Evolutionary conservation across 805 yeast genomes (phyloP), one percentile per base, ranked within the genome.

Genomic region (Yarrowia porcina): DNA sequence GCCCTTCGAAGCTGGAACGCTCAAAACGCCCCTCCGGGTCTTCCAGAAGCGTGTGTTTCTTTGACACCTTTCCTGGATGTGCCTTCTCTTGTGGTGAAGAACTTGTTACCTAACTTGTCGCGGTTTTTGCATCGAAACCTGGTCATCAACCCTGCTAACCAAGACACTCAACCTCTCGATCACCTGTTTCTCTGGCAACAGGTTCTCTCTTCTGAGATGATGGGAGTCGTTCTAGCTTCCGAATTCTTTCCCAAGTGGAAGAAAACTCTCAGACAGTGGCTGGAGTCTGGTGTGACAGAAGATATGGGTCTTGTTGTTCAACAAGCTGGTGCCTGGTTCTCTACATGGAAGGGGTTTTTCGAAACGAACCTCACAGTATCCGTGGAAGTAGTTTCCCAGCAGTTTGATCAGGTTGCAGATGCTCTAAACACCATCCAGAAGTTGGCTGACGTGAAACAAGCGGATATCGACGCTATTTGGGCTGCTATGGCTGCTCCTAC

Each of bases 221-320:
- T 72, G 17, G 65, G 66, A 6, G 38, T 47, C 5, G 41, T 80
- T 1, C 35, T 81, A 28, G 75, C 72, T 45, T 66, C 71, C 38
- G 72, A 68, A 21, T 67, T 79, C 18, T 77, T 81, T 66, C 79
- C 80, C 63, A 76, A 79, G 12, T 70, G 79, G 76, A 59, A 67
- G 20, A 64, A 65, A 12, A 68, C 68, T 5, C 67, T 77, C 18
- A 65, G 65, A 18, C 61, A 67, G 47, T 75, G 77, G 77, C 65
- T 74, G 7, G 38, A 39, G 6, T 30, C 49, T 2, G 49, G 49
- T 3, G 12, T 52, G 23, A 36, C 33, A 3, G 44, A 23, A 17
- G 44, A 36, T 11, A 52, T 36, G 42, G 18, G 28, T 4, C 17
- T 52, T 2, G 44, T 52, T 11, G 1, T 25, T 10, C 59, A 35